Evolutionary conservation across 169 alveolate species (phyloP).

Genomic region (Eimeria sp.): DNA sequence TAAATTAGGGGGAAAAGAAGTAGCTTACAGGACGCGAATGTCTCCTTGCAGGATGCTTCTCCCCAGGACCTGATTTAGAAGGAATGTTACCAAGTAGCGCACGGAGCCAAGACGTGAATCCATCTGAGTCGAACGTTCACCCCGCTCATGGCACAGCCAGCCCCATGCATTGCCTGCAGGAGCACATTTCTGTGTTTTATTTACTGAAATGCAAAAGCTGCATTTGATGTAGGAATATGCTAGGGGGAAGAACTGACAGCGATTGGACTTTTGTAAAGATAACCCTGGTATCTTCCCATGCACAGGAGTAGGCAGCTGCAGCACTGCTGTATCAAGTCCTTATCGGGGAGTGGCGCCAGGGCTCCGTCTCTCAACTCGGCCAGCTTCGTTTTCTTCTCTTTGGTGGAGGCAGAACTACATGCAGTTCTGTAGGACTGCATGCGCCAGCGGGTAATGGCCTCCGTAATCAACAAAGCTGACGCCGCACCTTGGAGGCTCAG

Average conservation of each 20-base stretch:
- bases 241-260: constrained; percentile 9
- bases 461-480: constrained; percentile 49
- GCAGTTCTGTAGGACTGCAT: constrained; percentile 51
- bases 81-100: constrained; percentile 69
- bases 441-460: constrained; percentile 63
- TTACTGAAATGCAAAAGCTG: background rate
- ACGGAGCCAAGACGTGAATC: constrained; percentile 62
- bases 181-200: background rate
- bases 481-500: constrained; percentile 73
- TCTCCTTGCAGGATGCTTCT: constrained; percentile 62
- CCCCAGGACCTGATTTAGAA: constrained; percentile 64
- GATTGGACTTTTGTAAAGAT: constrained; percentile 54
- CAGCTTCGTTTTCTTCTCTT: constrained; percentile 5
- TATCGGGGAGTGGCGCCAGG: constrained; percentile 54
- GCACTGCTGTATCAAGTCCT: constrained; percentile 42
- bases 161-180: background rate
- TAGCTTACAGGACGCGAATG: constrained; percentile 53
- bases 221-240: background rate
- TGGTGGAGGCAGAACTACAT: constrained; percentile 4
- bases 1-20: background rate
- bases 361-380: background rate
- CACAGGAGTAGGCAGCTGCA: constrained; percentile 62
- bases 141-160: background rate
- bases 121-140: constrained; percentile 46
- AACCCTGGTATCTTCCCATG: constrained; percentile 69